Evolutionary conservation across 177 flowering plant genomes (phyloP).

Genomic region (Vitis hybrid): DNA sequence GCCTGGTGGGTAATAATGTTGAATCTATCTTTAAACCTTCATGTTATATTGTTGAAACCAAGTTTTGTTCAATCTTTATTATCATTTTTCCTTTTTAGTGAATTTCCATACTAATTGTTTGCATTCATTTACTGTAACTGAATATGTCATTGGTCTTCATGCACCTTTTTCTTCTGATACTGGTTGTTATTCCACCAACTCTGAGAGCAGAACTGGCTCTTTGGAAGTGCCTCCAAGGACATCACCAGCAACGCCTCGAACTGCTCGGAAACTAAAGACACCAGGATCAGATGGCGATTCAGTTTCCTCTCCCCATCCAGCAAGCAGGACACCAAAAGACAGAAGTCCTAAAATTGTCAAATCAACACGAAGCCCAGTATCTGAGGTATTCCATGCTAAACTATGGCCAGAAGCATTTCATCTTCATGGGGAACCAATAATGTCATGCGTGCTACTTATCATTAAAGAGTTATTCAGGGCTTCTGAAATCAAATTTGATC

Average conservation of each 20-base stretch:
- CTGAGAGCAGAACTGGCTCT: conserved; percentile 40
- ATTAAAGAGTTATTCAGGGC: no score
- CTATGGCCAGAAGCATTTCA: not conserved
- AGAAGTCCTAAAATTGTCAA: conserved; percentile 60
- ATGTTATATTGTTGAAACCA: not conserved
- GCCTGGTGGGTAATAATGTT: no score
- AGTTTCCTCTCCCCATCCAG: conserved; percentile 39
- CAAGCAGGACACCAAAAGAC: conserved; percentile 52
- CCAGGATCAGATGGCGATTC: conserved; percentile 50
- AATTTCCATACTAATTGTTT: not conserved
- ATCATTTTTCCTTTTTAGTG: not conserved
- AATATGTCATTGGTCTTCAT: not conserved
- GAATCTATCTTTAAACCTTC: no score
- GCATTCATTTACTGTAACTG: not conserved
- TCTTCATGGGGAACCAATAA: not conserved
- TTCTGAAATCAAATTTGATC: no score
- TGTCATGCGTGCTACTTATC: no score
- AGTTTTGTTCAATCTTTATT: not conserved
- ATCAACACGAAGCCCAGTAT: conserved; percentile 65
- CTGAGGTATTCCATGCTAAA: conserved; percentile 50
- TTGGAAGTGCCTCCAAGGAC: conserved; percentile 61
- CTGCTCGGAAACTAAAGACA: conserved; percentile 55
- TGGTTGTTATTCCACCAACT: conserved; percentile 8
- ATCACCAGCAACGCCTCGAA: conserved; percentile 47
- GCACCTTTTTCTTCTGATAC: not conserved